These are phyloP conservation scores for Parastagonospora avenae DNA, from an alignment of 2,329 filamentous ascomycete genomes.

Conservation along the genomic window DNA sequence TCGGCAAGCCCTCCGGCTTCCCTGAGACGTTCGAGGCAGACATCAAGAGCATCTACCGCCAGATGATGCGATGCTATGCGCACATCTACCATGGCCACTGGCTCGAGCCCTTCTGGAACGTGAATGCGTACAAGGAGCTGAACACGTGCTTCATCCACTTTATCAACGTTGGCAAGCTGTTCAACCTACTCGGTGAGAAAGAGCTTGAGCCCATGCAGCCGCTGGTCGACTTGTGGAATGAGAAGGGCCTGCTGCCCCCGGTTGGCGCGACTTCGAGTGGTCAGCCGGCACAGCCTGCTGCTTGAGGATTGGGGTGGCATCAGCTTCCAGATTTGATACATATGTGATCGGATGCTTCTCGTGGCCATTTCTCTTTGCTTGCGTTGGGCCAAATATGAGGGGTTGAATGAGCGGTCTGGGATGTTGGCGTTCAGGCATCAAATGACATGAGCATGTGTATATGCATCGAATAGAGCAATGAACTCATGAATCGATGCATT, in stretches of 20 bases:
- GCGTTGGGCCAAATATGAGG: neutral
- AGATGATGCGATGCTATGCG: conserved; percentile 61
- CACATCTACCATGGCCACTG: conserved; percentile 60
- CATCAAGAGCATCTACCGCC: conserved; percentile 71
- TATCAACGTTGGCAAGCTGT: conserved; percentile 72
- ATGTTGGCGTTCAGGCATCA: neutral
- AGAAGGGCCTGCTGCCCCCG: conserved; percentile 80
- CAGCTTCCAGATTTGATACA: neutral
- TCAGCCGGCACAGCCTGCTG: conserved; percentile 22
- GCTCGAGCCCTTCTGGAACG: conserved; percentile 57
- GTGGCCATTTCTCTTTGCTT: neutral
- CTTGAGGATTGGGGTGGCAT: neutral
- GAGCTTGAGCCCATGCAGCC: conserved; percentile 97
- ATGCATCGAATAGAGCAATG: neutral
- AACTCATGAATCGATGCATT: neutral
- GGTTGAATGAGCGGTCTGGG: neutral
- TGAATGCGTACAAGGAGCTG: conserved; percentile 55
- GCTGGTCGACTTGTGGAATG: conserved; percentile 87
- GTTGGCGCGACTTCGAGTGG: conserved; percentile 20
- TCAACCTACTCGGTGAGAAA: conserved; percentile 77
- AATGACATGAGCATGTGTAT: neutral
- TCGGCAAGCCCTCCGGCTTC: conserved; percentile 84
- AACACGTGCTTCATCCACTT: conserved; percentile 62
- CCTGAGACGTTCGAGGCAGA: conserved; percentile 65
- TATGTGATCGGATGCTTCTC: neutral